These are phyloP conservation scores for Salix udensis DNA, from an alignment of 345 rosid species.

Conservation along the genomic window DNA sequence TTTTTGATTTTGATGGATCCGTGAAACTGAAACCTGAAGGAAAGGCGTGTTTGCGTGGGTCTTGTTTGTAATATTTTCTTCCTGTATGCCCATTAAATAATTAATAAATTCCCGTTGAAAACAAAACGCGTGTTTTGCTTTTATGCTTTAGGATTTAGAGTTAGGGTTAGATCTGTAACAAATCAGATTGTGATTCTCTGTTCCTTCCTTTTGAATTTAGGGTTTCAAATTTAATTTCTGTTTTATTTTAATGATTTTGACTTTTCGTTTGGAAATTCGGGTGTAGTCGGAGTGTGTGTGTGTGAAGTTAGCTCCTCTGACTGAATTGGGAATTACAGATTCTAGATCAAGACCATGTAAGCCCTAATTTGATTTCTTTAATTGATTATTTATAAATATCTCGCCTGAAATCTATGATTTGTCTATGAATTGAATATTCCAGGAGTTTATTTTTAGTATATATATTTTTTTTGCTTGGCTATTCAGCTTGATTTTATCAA, in stretches of 20 bases:
- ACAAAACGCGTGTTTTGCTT: neutral
- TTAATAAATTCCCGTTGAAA: neutral
- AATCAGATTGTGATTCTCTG: neutral
- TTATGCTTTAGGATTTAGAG: slow-evolving; percentile 7
- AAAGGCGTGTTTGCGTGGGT: slow-evolving; percentile 3
- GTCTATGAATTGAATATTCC: neutral
- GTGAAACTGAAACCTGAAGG: neutral
- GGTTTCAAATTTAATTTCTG: neutral
- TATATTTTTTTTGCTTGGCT: neutral
- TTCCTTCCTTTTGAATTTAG: neutral
- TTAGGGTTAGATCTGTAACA: slow-evolving; percentile 3
- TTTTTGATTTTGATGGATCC: neutral
- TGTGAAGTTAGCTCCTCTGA: slow-evolving; percentile 14
- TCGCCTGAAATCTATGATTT: neutral
- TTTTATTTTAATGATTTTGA: neutral
- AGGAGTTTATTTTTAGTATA: neutral
- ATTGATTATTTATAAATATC: neutral
- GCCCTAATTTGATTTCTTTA: neutral
- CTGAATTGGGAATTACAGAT: slow-evolving; percentile 13
- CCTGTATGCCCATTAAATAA: neutral
- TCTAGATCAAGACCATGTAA: slow-evolving; percentile 20
- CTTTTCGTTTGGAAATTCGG: neutral
- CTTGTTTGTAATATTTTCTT: neutral
- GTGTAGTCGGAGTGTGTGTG: neutral
- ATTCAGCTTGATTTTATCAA: neutral